phyloP scores from a whole-genome alignment of 1,139 yeast genomes.

The Nakaseomyces uthaithaninus region DNA sequence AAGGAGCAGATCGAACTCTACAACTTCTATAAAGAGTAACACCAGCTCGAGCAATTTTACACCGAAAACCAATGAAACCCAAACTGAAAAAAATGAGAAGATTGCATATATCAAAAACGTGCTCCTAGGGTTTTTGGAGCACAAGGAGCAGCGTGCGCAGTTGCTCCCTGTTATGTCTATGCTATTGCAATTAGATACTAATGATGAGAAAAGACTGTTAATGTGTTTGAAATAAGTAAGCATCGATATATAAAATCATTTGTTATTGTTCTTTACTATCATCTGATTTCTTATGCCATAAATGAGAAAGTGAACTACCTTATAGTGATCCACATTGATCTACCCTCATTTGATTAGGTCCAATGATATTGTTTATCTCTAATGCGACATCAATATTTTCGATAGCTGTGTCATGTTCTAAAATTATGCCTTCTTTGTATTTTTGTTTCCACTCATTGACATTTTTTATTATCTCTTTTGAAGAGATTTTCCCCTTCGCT shows the following conservation, averaged over 20 bases:
- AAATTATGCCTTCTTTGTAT: slow-evolving; percentile 52
- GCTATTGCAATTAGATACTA: slow-evolving; percentile 55
- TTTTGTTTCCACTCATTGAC: slow-evolving; percentile 44
- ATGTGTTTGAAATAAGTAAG: slow-evolving; percentile 44
- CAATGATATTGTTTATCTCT: slow-evolving; percentile 46
- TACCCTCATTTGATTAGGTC: slow-evolving; percentile 58
- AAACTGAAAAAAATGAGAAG: slow-evolving; percentile 35
- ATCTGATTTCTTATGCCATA: too few species aligned
- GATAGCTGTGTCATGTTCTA: slow-evolving; percentile 74
- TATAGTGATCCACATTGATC: slow-evolving; percentile 49
- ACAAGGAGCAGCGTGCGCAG: slow-evolving; percentile 80
- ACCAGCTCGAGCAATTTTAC: slow-evolving; percentile 2
- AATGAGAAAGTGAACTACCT: too few species aligned
- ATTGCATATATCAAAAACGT: slow-evolving; percentile 82
- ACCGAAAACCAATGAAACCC: slow-evolving; percentile 15
- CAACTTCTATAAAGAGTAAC: slow-evolving; percentile 14
- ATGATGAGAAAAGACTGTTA: slow-evolving; percentile 65
- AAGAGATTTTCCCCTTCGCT: slow-evolving; percentile 37
- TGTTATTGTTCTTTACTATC: not conserved
- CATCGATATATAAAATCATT: not conserved
- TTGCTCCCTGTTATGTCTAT: slow-evolving; percentile 79
- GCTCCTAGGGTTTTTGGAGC: slow-evolving; percentile 79
- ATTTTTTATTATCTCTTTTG: slow-evolving; percentile 46
- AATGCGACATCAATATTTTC: slow-evolving; percentile 66
- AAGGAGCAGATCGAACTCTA: slow-evolving; percentile 22